phyloP scores from a whole-genome alignment of 208 protist species.

The Leishmania braziliensis region DNA sequence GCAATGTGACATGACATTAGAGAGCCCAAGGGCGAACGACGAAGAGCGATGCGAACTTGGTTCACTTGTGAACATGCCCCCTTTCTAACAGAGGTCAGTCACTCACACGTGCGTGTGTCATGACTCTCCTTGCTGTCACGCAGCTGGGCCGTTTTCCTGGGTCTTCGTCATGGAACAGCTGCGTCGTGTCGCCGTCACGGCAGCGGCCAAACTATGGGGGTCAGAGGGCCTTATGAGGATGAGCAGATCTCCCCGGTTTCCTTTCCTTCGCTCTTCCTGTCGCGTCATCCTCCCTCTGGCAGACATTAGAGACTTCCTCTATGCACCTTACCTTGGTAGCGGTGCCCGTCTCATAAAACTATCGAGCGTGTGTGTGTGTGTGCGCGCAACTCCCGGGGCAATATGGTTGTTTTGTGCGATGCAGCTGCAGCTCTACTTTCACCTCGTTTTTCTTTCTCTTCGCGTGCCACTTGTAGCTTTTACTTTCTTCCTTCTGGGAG shows the following conservation, averaged over 20 bases:
- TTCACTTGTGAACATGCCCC: neutral
- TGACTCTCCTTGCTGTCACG: neutral
- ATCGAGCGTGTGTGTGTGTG: neutral
- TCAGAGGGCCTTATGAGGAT: neutral
- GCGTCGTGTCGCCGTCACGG: neutral
- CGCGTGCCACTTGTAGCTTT: neutral
- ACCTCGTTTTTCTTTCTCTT: neutral
- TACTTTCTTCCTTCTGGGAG: neutral
- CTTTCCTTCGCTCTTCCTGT: neutral
- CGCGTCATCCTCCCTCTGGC: neutral
- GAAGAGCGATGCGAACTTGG: neutral
- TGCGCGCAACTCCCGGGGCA: neutral
- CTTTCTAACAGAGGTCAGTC: neutral
- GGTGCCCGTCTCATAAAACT: neutral
- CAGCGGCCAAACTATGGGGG: neutral
- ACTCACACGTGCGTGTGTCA: neutral
- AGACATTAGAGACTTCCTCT: neutral
- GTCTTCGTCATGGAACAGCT: neutral
- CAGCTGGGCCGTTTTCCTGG: neutral
- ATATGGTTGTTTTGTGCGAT: neutral
- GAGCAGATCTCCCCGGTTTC: neutral
- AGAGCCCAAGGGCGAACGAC: neutral
- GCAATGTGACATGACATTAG: neutral
- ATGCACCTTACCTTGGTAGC: neutral
- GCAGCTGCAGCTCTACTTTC: neutral